Percentiles rank a stretch among this genome's conserved stretches.
Conservation (phyloP, 2,329 filamentous ascomycete genomes). For the Diaporthe sp. region DNA sequence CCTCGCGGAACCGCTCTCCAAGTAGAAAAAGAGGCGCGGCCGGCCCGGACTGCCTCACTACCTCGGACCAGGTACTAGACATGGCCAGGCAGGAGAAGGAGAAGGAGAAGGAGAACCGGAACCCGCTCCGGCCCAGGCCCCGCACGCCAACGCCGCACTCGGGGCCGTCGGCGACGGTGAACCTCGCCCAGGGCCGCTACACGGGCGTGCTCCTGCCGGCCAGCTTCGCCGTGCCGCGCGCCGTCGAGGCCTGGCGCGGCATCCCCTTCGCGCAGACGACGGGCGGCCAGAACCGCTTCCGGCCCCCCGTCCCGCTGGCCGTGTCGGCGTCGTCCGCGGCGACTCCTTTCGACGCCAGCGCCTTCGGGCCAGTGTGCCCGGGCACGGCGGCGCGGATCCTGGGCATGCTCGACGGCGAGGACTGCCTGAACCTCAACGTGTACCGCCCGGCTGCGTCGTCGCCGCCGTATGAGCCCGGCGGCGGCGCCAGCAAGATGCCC, state of each 20-base stretch:
- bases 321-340: conserved; percentile 34
- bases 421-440: conserved; percentile 68
- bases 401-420: conserved; percentile 55
- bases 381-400: conserved; percentile 49
- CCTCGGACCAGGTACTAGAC: neutral
- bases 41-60: neutral
- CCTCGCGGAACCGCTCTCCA: neutral
- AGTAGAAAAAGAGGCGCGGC: conserved; percentile 17
- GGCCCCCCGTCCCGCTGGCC: conserved; percentile 54
- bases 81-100: conserved; percentile 33
- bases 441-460: conserved; percentile 55
- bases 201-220: conserved; percentile 53
- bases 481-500: conserved; percentile 52
- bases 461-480: conserved; percentile 34
- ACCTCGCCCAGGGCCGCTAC: conserved; percentile 58
- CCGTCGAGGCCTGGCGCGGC: conserved; percentile 63
- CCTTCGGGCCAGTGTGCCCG: conserved; percentile 57
- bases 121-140: conserved; percentile 35
- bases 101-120: neutral
- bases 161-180: conserved; percentile 46
- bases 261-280: conserved; percentile 64
- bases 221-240: conserved; percentile 52
- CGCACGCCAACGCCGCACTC: conserved; percentile 29
- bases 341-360: conserved; percentile 50
- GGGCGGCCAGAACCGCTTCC: conserved; percentile 61